Evolutionary conservation across 371 early-diverging fungal species (phyloP).

Genomic region (Mycotypha africana): DNA sequence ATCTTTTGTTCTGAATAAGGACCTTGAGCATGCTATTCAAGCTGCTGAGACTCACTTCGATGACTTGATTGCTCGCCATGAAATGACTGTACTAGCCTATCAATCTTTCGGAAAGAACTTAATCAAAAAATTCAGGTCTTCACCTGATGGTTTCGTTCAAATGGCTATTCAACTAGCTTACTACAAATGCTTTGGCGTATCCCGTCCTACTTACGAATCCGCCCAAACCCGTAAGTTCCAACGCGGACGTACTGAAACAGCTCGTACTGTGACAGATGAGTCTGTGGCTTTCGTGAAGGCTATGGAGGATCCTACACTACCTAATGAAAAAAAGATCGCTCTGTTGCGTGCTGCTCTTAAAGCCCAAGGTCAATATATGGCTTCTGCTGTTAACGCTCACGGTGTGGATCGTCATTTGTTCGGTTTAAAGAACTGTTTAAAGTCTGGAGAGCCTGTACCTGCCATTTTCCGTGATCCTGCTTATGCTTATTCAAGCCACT

Average conservation of each 20-base stretch:
- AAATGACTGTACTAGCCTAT: slow-evolving; percentile 76
- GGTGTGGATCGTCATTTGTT: slow-evolving; percentile 94
- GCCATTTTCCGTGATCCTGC: slow-evolving; percentile 80
- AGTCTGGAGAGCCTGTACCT: slow-evolving; percentile 72
- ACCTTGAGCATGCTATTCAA: slow-evolving; percentile 49
- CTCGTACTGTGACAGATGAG: slow-evolving; percentile 77
- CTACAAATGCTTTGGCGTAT: slow-evolving; percentile 79
- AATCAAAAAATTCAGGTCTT: slow-evolving; percentile 84
- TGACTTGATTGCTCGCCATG: slow-evolving; percentile 66
- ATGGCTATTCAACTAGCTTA: slow-evolving; percentile 96
- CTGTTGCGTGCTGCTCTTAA: slow-evolving; percentile 71
- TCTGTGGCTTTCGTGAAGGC: slow-evolving; percentile 80
- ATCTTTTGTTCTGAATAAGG: slow-evolving; percentile 59
- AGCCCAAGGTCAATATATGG: slow-evolving; percentile 79
- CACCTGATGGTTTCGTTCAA: slow-evolving; percentile 92
- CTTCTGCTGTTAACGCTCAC: slow-evolving; percentile 69
- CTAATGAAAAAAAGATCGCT: slow-evolving; percentile 53
- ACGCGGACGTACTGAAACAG: slow-evolving; percentile 95
- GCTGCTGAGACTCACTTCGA: slow-evolving; percentile 69
- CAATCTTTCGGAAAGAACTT: slow-evolving; percentile 85
- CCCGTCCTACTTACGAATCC: slow-evolving; percentile 87
- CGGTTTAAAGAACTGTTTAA: slow-evolving; percentile 53
- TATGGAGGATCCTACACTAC: slow-evolving; percentile 69
- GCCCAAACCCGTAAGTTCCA: slow-evolving; percentile 88
- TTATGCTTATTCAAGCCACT: slow-evolving; percentile 78